A percentile compares a stretch with the other conserved stretches of the same genome.
phyloP scores from a whole-genome alignment of 1,284 basidiomycete genomes.

The Trichosporon ovoides region DNA sequence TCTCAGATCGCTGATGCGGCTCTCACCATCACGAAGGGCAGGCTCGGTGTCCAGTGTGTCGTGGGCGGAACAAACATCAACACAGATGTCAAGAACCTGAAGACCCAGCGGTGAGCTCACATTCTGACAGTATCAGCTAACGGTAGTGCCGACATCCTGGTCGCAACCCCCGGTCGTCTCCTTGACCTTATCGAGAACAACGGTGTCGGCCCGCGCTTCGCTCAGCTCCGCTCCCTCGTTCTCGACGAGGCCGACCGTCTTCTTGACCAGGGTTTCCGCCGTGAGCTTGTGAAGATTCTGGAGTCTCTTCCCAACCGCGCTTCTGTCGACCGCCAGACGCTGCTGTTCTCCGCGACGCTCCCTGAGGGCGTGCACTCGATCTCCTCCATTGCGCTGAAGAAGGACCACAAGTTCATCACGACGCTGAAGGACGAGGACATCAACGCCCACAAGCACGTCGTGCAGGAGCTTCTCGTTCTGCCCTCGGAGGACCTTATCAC shows the following conservation, averaged over 20 bases:
- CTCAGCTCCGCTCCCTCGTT: slow-evolving; percentile 42
- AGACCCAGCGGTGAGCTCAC: slow-evolving; percentile 29
- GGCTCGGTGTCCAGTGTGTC: slow-evolving; percentile 44
- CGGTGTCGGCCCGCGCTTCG: slow-evolving; percentile 36
- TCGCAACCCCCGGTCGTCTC: slow-evolving; percentile 53
- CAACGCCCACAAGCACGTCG: slow-evolving; percentile 64
- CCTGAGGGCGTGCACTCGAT: slow-evolving; percentile 49
- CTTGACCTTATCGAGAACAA: slow-evolving; percentile 51
- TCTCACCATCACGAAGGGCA: slow-evolving; percentile 18
- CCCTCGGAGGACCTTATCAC: slow-evolving; percentile 53
- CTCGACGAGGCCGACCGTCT: slow-evolving; percentile 54
- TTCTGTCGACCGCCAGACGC: slow-evolving; percentile 43
- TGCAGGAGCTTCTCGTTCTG: slow-evolving; percentile 54
- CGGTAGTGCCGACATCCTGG: slow-evolving; percentile 44
- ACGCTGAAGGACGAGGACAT: slow-evolving; percentile 60
- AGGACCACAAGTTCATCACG: slow-evolving; percentile 58
- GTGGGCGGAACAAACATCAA: slow-evolving; percentile 52
- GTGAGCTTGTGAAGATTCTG: slow-evolving; percentile 40
- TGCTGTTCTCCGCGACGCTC: slow-evolving; percentile 54
- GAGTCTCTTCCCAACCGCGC: slow-evolving; percentile 40
- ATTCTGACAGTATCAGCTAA: slow-evolving; percentile 8
- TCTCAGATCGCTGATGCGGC: slow-evolving; percentile 45
- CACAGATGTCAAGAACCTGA: slow-evolving; percentile 44
- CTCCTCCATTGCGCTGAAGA: slow-evolving; percentile 51
- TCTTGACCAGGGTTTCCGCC: slow-evolving; percentile 46